Base-by-base conservation (phyloP, 2,329 filamentous ascomycete genomes). In the Xylariaceae sp. region DNA sequence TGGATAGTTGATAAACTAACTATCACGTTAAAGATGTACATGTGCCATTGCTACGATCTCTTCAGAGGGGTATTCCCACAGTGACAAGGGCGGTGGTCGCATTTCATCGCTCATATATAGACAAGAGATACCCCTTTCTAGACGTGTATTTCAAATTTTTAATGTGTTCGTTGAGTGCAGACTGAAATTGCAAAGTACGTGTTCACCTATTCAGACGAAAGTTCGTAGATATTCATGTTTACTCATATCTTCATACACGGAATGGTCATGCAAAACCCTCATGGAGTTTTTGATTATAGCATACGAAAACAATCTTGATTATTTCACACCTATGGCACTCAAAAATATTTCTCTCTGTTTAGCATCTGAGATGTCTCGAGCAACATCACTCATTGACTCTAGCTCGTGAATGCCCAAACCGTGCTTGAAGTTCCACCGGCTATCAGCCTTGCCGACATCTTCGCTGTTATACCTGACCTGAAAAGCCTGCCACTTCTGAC, bases 81-180 rank as follows among this genome's bases (percentile, higher is more conserved):
- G n/a, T n/a, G n/a, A n/a, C n/a, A 76, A 55, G 82, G 76, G 76
- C 70, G 70, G 7, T 10, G 19, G 45, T 14, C 23, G 21, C 18
- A 42, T 37, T 42, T 50, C 21, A 50, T 21, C 7, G 7, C n/a
- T 7, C 6, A 20, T 44, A 29, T n/a, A n/a, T n/a, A n/a, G 48
- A 41, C 20, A n/a, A 16, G 20, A 10, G 16, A 21, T 44, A 50
- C 48, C 42, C 42, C 5, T 19, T 21, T 21, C n/a, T n/a, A n/a
- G n/a, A n/a, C n/a, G n/a, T n/a, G n/a, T n/a, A n/a, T n/a, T n/a
- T n/a, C n/a, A n/a, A n/a, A n/a, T n/a, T n/a, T n/a, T n/a, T n/a
- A n/a, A n/a, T n/a, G n/a, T n/a, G n/a, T n/a, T n/a, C n/a, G n/a
- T n/a, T n/a, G n/a, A n/a, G n/a, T n/a, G n/a, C n/a, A n/a, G n/a